Evolutionary conservation across 306 rosid genomes (phyloP).

Genomic region (Prunus kanzakura): DNA sequence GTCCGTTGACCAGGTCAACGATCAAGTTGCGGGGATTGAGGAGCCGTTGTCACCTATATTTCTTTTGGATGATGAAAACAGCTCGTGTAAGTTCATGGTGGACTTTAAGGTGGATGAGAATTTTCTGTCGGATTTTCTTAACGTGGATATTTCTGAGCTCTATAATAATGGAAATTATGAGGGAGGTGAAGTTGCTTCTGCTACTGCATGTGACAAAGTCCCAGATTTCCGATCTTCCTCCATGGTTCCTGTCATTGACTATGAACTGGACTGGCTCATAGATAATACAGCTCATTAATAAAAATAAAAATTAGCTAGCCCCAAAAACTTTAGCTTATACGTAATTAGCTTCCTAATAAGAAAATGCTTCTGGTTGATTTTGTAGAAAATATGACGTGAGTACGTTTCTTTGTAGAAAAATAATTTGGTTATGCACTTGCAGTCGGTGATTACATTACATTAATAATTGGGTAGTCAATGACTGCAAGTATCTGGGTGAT

Average conservation of each 20-base stretch:
- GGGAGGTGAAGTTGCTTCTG: not conserved
- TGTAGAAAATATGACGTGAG: too few relatives aligned
- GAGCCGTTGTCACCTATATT: not conserved
- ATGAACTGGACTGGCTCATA: conserved; percentile 41
- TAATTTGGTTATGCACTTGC: not conserved
- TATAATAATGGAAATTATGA: conserved; percentile 9
- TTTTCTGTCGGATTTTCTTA: conserved; percentile 41
- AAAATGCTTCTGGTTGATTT: not conserved
- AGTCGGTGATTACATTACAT: too few relatives aligned
- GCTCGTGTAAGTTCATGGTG: conserved; percentile 28
- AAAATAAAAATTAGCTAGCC: not conserved
- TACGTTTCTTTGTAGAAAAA: too few relatives aligned
- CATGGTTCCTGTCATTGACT: conserved; percentile 23
- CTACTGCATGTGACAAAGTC: not conserved
- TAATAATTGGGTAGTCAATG: too few relatives aligned
- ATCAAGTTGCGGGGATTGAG: not conserved
- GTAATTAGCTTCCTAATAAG: not conserved
- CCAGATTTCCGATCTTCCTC: conserved; percentile 31
- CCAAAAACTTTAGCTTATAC: not conserved
- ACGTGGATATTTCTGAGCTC: conserved; percentile 34
- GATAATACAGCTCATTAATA: not conserved
- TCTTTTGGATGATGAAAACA: conserved; percentile 1
- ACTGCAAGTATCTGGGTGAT: too few relatives aligned
- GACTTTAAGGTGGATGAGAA: conserved; percentile 45
- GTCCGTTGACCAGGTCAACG: not conserved